Evolutionary conservation across 768 basidiomycete species (phyloP), one percentile per base, ranked within the genome.

Genomic region (Boletus edulis): DNA sequence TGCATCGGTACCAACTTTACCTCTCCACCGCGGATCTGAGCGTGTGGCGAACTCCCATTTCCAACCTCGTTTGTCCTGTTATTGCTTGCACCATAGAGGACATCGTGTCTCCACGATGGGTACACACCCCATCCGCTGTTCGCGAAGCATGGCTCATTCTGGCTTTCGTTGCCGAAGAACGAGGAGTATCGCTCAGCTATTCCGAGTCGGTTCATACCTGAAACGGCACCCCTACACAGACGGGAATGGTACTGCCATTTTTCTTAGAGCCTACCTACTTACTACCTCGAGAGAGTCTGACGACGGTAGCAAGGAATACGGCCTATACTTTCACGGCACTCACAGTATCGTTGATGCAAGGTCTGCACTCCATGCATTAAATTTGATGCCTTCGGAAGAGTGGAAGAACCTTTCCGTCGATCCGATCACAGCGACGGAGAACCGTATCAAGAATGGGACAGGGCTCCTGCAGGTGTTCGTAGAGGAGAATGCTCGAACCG

Each of bases 341-440:
- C 67, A 68, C 48, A 13, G 44, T 17, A 55, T 70, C 46, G 44
- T 70, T 17, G 67, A 70, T 6, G 68, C 52, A 0, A 58, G 61
- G 5, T 68, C 68, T 20, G 51, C 50, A 9, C 32, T 67, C 18
- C 58, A 59, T 15, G 60, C 56, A 12, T 49, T 65, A 15, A 59
- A 61, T 52, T 38, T 60, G 4, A 59, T 60, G 20, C 20, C 20
- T 20, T 20, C 22, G 22, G 22, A 22, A 22, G 22, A 22, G 65
- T 61, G 50, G 58, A 58, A 54, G 24, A 60, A 67, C 40, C 63
- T 65, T 17, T 65, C 63, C 1, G 55, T 59, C 4, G 68, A 67
- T 27, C 66, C 61, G 5, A 57, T 67, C 22, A 54, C 51, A 35
- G 68, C 67, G 4, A 70, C 55, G 66, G 68, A 9, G 66, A 68